Conservation (phyloP, 2,329 filamentous ascomycete species). For the Ramularia collo-cygni region DNA sequence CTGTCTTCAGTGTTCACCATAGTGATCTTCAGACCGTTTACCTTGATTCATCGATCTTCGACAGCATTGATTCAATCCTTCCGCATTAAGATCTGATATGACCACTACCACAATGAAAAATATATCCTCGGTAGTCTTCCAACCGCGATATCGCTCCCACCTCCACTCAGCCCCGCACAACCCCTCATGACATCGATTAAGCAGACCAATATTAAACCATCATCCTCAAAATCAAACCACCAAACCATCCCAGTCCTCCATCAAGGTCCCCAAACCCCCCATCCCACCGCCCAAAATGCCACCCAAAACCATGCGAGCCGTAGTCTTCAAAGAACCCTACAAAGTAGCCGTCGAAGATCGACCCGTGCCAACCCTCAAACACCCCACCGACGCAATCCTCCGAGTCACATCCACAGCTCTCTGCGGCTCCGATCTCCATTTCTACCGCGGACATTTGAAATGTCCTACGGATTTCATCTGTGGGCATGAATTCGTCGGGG, state of each 20-base stretch:
- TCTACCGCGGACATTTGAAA: conserved; percentile 74
- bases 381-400: conserved; percentile 69
- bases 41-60: too few relatives aligned
- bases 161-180: too few relatives aligned
- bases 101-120: too few relatives aligned
- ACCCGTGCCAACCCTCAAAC: conserved; percentile 66
- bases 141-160: too few relatives aligned
- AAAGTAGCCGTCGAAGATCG: conserved; percentile 70
- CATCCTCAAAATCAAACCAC: too few relatives aligned
- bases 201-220: too few relatives aligned
- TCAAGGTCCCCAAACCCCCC: conserved; percentile 1
- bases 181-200: too few relatives aligned
- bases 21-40: too few relatives aligned
- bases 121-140: too few relatives aligned
- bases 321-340: conserved; percentile 75
- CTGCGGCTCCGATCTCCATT: conserved; percentile 84
- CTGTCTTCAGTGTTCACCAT: too few relatives aligned
- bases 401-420: conserved; percentile 77
- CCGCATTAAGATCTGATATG: too few relatives aligned
- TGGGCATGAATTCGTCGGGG: conserved; percentile 83
- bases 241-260: conserved; percentile 3
- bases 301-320: conserved; percentile 68
- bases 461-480: conserved; percentile 55
- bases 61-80: too few relatives aligned
- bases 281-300: conserved; percentile 6